phyloP scores from a whole-genome alignment of 192 early-diverging fungal species.

The Gonapodya prolifera region DNA sequence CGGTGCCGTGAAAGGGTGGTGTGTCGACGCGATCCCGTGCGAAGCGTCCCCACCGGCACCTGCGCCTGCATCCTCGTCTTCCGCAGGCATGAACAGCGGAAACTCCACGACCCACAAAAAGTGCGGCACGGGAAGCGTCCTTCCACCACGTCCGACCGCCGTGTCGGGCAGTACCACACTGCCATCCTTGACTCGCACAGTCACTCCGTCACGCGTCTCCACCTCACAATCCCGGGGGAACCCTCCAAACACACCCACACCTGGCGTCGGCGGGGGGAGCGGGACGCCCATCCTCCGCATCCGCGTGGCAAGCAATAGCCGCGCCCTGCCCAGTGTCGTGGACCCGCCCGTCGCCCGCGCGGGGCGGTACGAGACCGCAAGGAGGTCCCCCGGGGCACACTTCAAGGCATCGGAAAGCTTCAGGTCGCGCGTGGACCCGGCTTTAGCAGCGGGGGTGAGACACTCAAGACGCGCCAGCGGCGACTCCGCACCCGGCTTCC shows the following conservation, averaged over 20 bases:
- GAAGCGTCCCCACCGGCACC: not conserved
- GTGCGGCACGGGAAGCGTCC: slow-evolving; percentile 15
- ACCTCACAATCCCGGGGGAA: too few species aligned
- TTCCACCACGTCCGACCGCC: slow-evolving; percentile 7
- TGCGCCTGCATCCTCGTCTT: slow-evolving; percentile 24
- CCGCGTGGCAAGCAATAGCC: slow-evolving; percentile 32
- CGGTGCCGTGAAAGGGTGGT: slow-evolving; percentile 89
- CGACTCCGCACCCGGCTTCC: not conserved
- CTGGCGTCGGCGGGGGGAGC: not conserved
- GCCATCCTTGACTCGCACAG: not conserved
- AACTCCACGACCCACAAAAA: slow-evolving; percentile 86
- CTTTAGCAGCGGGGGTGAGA: not conserved
- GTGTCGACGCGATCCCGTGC: slow-evolving; percentile 48
- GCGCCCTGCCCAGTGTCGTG: slow-evolving; percentile 45
- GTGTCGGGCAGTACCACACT: slow-evolving; percentile 20
- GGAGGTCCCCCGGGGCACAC: slow-evolving; percentile 20
- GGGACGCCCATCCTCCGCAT: slow-evolving; percentile 34
- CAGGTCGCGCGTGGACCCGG: slow-evolving; percentile 21
- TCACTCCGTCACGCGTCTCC: not conserved
- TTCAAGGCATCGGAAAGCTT: slow-evolving; percentile 15
- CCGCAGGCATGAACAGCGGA: slow-evolving; percentile 69
- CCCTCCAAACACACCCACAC: not conserved
- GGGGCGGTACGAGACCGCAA: slow-evolving; percentile 27
- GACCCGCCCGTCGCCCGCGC: slow-evolving; percentile 25
- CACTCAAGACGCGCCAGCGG: not conserved